Conservation (phyloP, 225 moss, liverwort and hornwort genomes). For the Sphagnum tenellum region DNA sequence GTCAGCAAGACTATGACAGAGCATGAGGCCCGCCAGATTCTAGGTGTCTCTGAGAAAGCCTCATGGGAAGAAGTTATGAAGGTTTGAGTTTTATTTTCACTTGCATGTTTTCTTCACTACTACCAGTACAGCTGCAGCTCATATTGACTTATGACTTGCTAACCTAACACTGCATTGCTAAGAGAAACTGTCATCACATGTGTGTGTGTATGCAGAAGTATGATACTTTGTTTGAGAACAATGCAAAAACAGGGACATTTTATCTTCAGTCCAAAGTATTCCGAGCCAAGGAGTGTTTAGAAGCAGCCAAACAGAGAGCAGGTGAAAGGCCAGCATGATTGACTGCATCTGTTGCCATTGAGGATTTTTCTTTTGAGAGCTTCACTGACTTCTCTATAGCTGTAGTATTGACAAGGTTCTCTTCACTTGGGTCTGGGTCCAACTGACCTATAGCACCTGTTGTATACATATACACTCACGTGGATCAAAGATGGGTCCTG, state of each 20-base stretch:
- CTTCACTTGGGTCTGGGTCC: too few relatives aligned
- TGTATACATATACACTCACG: too few relatives aligned
- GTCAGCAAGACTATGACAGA: slow-evolving; percentile 77
- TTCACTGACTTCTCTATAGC: too few relatives aligned
- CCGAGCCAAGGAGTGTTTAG: slow-evolving; percentile 70
- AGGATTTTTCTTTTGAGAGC: too few relatives aligned
- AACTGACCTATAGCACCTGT: too few relatives aligned
- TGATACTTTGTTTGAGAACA: slow-evolving; percentile 62
- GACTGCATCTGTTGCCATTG: too few relatives aligned
- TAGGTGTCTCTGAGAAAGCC: slow-evolving; percentile 66
- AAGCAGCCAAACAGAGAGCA: slow-evolving; percentile 27
- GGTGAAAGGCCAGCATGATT: slow-evolving; percentile 1
- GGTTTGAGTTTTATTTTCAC: slow-evolving; percentile 10
- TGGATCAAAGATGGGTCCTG: too few relatives aligned
- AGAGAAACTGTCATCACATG: background rate
- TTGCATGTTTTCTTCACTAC: too few relatives aligned
- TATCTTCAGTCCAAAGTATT: slow-evolving; percentile 82
- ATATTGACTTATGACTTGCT: too few relatives aligned
- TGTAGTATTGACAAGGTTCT: too few relatives aligned
- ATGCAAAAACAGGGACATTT: slow-evolving; percentile 59
- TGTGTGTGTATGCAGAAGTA: slow-evolving; percentile 33
- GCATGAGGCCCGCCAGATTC: slow-evolving; percentile 77
- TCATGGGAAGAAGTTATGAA: slow-evolving; percentile 82
- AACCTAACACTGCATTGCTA: too few relatives aligned
- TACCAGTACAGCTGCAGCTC: too few relatives aligned